phyloP scores from a whole-genome alignment of 768 basidiomycete species.

The Lactifluus piperatus region DNA sequence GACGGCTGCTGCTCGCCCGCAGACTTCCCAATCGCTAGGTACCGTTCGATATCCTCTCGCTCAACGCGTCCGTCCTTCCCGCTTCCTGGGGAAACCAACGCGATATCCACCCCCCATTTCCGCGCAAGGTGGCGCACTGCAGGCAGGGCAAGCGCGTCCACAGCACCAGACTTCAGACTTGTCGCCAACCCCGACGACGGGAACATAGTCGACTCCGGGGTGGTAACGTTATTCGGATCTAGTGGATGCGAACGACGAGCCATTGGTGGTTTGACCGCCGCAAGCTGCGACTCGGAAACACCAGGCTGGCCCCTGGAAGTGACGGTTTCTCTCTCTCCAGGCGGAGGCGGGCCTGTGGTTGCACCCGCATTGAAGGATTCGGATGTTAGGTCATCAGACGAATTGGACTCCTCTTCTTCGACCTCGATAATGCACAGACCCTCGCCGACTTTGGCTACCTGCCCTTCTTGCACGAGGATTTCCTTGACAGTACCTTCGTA shows the following conservation, averaged over 20 bases:
- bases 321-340: not conserved
- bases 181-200: not conserved
- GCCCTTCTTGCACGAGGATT: slow-evolving; percentile 69
- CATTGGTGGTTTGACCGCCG: slow-evolving; percentile 1
- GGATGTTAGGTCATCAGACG: slow-evolving; percentile 17
- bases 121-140: slow-evolving; percentile 74
- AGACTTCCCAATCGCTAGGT: slow-evolving; percentile 30
- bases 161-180: slow-evolving; percentile 3
- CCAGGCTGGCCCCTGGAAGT: not conserved
- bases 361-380: not conserved
- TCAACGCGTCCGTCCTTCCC: slow-evolving; percentile 71
- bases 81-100: slow-evolving; percentile 50
- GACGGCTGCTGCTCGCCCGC: slow-evolving; percentile 11
- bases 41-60: slow-evolving; percentile 63
- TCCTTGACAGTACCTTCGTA: slow-evolving; percentile 69
- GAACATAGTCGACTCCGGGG: not conserved
- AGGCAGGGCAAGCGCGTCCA: slow-evolving; percentile 57
- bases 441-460: slow-evolving; percentile 75
- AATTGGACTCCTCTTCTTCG: slow-evolving; percentile 43
- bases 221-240: slow-evolving; percentile 43
- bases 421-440: slow-evolving; percentile 75
- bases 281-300: not conserved
- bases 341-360: not conserved
- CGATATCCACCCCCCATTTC: slow-evolving; percentile 52
- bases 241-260: slow-evolving; percentile 45